Evolutionary conservation across 1,284 basidiomycete species (phyloP).

Genomic region (Kwoniella shivajii): DNA sequence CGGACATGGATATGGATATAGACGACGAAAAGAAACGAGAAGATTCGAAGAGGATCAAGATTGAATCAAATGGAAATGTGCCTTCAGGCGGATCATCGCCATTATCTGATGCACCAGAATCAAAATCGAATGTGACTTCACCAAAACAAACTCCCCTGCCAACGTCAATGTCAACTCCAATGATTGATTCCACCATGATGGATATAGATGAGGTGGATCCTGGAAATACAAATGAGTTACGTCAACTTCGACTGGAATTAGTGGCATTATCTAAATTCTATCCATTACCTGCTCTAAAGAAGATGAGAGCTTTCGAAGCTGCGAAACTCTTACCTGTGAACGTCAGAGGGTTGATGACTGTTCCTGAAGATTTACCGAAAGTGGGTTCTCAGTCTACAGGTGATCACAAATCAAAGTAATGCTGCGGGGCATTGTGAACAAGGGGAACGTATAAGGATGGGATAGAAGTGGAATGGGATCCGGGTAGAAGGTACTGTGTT

Average conservation of each 20-base stretch:
- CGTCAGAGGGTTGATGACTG: constrained; percentile 43
- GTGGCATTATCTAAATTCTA: constrained; percentile 50
- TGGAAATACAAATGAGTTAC: constrained; percentile 20
- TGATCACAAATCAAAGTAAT: no score
- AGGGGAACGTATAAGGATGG: no score
- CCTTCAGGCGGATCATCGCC: constrained; percentile 23
- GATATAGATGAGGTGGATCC: neutral
- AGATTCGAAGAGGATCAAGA: constrained; percentile 8
- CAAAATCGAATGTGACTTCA: neutral
- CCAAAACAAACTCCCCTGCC: neutral
- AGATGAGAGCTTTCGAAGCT: constrained; percentile 43
- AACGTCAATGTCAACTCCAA: neutral
- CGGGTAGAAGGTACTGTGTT: no score
- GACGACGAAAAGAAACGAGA: neutral
- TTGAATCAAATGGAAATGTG: neutral
- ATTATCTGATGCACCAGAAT: constrained; percentile 15
- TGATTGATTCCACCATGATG: neutral
- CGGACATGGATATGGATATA: neutral
- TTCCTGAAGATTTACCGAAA: constrained; percentile 3
- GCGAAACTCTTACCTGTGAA: constrained; percentile 40
- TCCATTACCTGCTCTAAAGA: constrained; percentile 45
- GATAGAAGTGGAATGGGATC: no score
- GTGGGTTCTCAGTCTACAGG: neutral
- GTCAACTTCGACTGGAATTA: constrained; percentile 45
- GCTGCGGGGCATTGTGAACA: no score